Conservation (phyloP, 1,284 basidiomycete species). For the Naganishia sp. region DNA sequence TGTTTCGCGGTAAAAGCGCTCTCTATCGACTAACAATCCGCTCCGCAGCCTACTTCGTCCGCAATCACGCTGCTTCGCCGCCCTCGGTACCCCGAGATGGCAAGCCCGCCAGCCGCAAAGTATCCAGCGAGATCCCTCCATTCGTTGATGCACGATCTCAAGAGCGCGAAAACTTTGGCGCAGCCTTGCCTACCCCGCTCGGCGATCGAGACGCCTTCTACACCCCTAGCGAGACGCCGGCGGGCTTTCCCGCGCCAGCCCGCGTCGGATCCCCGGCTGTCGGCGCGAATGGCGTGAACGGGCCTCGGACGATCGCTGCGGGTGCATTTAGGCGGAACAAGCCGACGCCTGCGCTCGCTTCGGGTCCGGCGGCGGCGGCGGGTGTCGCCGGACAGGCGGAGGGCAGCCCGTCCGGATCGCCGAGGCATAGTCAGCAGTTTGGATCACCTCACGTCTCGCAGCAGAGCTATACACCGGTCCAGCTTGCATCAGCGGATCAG, state of each 20-base stretch:
- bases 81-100: conserved; percentile 11
- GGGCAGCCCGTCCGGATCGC: conserved; percentile 14
- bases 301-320: conserved; percentile 32
- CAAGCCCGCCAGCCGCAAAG: neutral
- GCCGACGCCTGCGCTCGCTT: conserved; percentile 2
- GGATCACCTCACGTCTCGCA: conserved; percentile 7
- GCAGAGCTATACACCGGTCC: conserved; percentile 21
- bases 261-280: conserved; percentile 16
- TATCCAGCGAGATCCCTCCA: conserved; percentile 1
- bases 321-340: conserved; percentile 33
- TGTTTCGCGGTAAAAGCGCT: neutral
- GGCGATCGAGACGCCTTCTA: conserved; percentile 31
- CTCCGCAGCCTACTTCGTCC: conserved; percentile 30
- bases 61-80: conserved; percentile 32
- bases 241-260: conserved; percentile 12
- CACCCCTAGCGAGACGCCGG: conserved; percentile 25
- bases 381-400: neutral
- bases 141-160: neutral
- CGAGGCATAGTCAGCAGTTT: conserved; percentile 11
- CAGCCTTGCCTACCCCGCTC: conserved; percentile 7
- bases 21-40: neutral
- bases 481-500: neutral
- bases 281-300: conserved; percentile 16
- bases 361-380: neutral
- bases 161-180: conserved; percentile 11